Conservation (phyloP, 1,284 basidiomycete genomes). For the Trichosporon sp. region DNA sequence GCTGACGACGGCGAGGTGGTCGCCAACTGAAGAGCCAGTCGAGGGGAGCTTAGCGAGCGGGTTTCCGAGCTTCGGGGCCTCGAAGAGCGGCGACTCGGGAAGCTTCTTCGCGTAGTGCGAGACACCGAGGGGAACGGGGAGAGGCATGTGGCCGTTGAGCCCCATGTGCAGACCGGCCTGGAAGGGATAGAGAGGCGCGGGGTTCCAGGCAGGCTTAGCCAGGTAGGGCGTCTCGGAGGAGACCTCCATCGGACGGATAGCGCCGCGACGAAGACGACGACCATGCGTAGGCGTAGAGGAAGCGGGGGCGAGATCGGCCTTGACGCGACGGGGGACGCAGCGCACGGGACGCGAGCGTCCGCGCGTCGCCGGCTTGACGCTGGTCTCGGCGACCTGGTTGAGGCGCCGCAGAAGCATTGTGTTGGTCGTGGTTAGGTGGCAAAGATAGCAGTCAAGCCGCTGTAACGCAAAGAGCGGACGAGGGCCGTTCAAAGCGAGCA, state of each 20-base stretch:
- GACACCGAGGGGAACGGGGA: conserved; percentile 31
- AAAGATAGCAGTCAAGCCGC: conserved; percentile 3
- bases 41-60: conserved; percentile 7
- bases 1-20: conserved; percentile 15
- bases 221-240: conserved; percentile 14
- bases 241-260: conserved; percentile 9
- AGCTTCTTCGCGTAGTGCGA: conserved; percentile 8
- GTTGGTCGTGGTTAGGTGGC: conserved; percentile 4
- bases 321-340: conserved; percentile 5
- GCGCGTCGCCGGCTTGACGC: conserved; percentile 13
- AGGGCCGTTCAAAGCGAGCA: not conserved
- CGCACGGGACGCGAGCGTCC: conserved; percentile 18
- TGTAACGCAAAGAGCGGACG: not conserved
- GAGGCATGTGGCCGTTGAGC: conserved; percentile 32
- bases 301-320: not conserved
- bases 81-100: conserved; percentile 4
- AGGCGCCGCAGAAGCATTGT: conserved; percentile 34
- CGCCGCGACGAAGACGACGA: conserved; percentile 17
- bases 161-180: conserved; percentile 27
- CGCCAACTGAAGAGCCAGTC: conserved; percentile 8
- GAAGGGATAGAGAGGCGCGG: conserved; percentile 13
- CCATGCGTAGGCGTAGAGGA: conserved; percentile 8
- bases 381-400: conserved; percentile 14
- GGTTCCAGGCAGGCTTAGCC: not conserved
- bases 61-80: conserved; percentile 8